Conservation (phyloP, 306 rosid species). For the Herpetospermum pedunculosum region DNA sequence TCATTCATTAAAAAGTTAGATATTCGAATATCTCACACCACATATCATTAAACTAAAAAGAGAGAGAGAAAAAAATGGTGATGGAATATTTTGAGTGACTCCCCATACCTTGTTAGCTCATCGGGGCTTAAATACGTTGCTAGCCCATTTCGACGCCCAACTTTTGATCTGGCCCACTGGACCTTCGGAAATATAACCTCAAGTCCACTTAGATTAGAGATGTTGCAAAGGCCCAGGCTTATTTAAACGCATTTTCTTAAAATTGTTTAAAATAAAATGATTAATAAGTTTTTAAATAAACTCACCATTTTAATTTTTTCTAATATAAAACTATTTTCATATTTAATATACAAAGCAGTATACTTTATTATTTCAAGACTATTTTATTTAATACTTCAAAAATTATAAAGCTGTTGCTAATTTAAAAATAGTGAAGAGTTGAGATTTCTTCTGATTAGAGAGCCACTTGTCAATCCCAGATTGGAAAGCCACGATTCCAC, state of each 20-base stretch:
- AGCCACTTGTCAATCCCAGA: constrained; percentile 31
- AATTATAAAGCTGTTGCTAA: neutral
- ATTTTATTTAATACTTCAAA: neutral
- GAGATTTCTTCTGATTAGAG: neutral
- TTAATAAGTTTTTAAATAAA: neutral
- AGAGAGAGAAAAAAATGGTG: too few species aligned
- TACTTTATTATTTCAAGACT: neutral
- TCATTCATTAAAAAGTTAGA: too few species aligned
- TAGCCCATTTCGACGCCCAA: neutral
- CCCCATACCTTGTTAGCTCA: too few species aligned
- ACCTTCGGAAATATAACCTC: neutral
- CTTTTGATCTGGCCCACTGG: neutral
- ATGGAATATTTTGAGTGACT: too few species aligned
- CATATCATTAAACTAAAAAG: too few species aligned
- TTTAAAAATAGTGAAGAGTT: neutral
- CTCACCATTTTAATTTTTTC: too few species aligned
- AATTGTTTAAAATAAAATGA: neutral
- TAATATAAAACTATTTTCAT: neutral
- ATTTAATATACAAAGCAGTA: neutral
- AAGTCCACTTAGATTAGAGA: neutral
- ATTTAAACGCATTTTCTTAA: neutral
- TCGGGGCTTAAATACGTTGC: too few species aligned
- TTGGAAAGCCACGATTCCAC: constrained; percentile 26
- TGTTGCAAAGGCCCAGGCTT: neutral
- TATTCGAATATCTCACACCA: too few species aligned